Base-by-base conservation (phyloP, 257 asterid genomes). In the Gentiana straminea region DNA sequence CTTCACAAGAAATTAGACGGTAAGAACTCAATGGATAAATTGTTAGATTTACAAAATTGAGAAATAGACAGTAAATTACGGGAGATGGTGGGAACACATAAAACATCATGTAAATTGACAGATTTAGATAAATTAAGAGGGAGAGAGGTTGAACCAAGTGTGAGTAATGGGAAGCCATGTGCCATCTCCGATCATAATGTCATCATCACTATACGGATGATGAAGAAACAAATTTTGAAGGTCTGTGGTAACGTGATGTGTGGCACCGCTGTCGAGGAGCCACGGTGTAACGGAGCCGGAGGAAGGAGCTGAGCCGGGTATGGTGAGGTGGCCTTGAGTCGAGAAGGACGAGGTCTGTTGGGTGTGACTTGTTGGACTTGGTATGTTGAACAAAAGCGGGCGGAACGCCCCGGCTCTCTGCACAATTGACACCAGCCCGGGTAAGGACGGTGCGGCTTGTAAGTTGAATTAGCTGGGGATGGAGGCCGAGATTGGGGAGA, bases 201-300 rank as follows among this genome's bases (percentile, higher is more conserved):
- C 49, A n/a, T 63, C 50, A 0, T 33, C 62, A 1, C 6, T 8
- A 13, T 63, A 48, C 0, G 13, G 39, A 47, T 1, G 1, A 35
- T 35, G 48, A 11, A 38, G 3, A 1, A 46, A 13, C 1, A 63
- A 10, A 3, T 48, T 46, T 10, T 3, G 2, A 13, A 49, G 49
- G 48, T 48, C 3, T 0, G 39, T 5, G 2, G 61, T 63, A 2
- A 56, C 55, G 13, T 63, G 60, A 9, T 62, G 60, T 0, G 60
- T 11, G 0, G 67, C 60, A 0, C 67, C 60, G 4, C 11, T 24
- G 48, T 62, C 67, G 7, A 62, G 35, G 3, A 62, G 13, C 67
- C 60, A 62, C n/a, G 13, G 8, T 32, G 1, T 13, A 11, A 0
- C 0, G 34, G 8, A 1, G 35, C 4, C 2, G 44, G 2, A 1